Evolutionary conservation across 116 monocot species (phyloP).

Genomic region (Posidonia oceanica): DNA sequence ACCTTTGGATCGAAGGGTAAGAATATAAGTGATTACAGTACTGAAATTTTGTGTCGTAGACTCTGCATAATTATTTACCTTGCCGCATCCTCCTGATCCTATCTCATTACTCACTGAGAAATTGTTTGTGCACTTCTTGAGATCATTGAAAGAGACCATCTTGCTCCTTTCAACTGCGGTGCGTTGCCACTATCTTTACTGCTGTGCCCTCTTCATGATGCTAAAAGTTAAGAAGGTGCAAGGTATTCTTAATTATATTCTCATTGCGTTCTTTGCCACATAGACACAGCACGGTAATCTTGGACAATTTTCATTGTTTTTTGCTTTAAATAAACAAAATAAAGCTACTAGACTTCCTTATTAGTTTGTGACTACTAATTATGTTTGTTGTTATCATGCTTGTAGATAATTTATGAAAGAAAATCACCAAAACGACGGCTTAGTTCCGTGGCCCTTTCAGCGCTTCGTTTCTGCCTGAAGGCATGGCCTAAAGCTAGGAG

Average conservation of each 20-base stretch:
- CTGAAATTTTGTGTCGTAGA: too few species aligned
- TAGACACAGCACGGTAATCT: too few species aligned
- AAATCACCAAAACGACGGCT: conserved; percentile 87
- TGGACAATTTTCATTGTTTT: too few species aligned
- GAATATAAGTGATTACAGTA: too few species aligned
- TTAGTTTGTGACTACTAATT: too few species aligned
- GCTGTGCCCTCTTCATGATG: conserved; percentile 42
- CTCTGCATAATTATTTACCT: conserved; percentile 40
- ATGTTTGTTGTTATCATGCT: too few species aligned
- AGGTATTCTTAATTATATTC: too few species aligned
- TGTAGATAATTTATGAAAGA: too few species aligned
- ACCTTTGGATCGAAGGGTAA: too few species aligned
- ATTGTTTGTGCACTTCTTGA: conserved; percentile 48
- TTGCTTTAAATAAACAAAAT: too few species aligned
- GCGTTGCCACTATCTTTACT: conserved; percentile 40
- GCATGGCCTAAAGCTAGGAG: conserved; percentile 46
- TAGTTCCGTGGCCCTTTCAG: conserved; percentile 33
- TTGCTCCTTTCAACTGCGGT: conserved; percentile 79
- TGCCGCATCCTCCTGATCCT: conserved; percentile 69
- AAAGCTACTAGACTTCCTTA: too few species aligned
- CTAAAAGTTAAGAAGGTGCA: conserved; percentile 16
- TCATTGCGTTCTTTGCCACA: too few species aligned
- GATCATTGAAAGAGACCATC: conserved; percentile 66
- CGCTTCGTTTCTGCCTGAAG: conserved; percentile 40
- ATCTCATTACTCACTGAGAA: conserved; percentile 58